phyloP scores from a whole-genome alignment of 129 eudicot species.

The Saposhnikovia divaricata region DNA sequence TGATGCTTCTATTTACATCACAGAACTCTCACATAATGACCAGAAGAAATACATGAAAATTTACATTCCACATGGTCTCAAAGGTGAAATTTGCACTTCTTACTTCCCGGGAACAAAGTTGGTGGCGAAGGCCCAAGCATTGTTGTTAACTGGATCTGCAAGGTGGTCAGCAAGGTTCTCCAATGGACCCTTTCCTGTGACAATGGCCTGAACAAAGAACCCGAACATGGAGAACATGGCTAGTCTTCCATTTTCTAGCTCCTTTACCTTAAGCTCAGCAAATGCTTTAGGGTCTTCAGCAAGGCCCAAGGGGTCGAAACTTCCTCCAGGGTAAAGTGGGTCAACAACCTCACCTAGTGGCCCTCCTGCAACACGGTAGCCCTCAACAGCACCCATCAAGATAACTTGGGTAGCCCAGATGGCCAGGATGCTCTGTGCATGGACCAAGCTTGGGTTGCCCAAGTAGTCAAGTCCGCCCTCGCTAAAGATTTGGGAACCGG shows the following conservation, averaged over 20 bases:
- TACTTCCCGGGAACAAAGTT: not conserved
- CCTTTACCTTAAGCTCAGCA: not conserved
- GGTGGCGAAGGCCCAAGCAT: not conserved
- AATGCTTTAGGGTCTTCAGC: slow-evolving; percentile 1
- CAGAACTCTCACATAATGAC: not conserved
- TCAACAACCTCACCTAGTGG: not conserved
- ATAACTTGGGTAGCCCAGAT: slow-evolving; percentile 14
- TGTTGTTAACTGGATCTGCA: not conserved
- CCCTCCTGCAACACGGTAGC: not conserved
- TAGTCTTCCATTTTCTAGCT: not conserved
- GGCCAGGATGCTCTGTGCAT: slow-evolving; percentile 11
- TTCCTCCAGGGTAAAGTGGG: slow-evolving; percentile 10
- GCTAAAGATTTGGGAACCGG: not conserved
- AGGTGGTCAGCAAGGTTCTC: slow-evolving; percentile 1
- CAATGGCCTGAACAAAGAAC: not conserved
- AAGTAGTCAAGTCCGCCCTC: not conserved
- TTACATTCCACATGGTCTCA: not conserved
- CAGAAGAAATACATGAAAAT: not conserved
- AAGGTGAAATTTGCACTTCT: not conserved
- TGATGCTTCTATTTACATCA: not conserved
- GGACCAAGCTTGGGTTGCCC: slow-evolving; percentile 11
- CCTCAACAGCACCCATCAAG: slow-evolving; percentile 8
- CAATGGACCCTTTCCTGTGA: not conserved
- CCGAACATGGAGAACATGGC: not conserved
- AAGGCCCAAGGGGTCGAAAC: slow-evolving; percentile 16